Conservation (phyloP, 768 basidiomycete genomes). For the Mycena belliarum region DNA sequence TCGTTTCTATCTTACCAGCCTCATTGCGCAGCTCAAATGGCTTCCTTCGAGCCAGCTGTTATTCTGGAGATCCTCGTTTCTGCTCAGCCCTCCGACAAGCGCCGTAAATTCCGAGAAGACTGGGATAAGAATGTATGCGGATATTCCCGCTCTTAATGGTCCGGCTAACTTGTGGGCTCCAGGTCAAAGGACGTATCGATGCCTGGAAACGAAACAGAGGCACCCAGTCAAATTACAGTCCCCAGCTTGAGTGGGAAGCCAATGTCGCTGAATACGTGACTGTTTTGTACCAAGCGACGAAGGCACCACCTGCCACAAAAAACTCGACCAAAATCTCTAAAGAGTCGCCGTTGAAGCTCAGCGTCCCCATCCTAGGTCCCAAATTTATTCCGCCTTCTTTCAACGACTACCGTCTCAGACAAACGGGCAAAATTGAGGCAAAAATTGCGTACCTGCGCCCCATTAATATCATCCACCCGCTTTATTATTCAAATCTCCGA, state of each 20-base stretch:
- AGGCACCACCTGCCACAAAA: too few species aligned
- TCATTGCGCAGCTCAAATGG: neutral
- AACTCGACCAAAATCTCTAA: neutral
- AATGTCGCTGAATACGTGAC: neutral
- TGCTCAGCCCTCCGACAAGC: neutral
- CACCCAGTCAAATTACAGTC: neutral
- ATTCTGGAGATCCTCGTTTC: neutral
- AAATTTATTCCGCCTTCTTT: neutral
- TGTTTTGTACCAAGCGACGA: neutral
- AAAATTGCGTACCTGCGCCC: slow-evolving; percentile 22
- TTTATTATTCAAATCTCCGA: slow-evolving; percentile 15
- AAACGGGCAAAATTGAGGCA: neutral
- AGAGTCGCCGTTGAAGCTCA: neutral
- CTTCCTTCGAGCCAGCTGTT: neutral
- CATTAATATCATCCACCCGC: slow-evolving; percentile 25
- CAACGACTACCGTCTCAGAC: neutral
- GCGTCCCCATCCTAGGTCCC: neutral
- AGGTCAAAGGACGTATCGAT: neutral
- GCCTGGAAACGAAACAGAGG: neutral
- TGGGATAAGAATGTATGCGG: neutral
- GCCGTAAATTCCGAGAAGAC: neutral
- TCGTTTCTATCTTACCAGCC: neutral
- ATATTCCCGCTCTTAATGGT: too few species aligned
- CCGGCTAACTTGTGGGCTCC: neutral
- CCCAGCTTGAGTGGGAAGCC: neutral